Percentiles rank a stretch among this genome's conserved stretches.
These are phyloP conservation scores for Metschnikowia chrysomelidarum DNA, from an alignment of 805 yeast species.

Conservation along the genomic window DNA sequence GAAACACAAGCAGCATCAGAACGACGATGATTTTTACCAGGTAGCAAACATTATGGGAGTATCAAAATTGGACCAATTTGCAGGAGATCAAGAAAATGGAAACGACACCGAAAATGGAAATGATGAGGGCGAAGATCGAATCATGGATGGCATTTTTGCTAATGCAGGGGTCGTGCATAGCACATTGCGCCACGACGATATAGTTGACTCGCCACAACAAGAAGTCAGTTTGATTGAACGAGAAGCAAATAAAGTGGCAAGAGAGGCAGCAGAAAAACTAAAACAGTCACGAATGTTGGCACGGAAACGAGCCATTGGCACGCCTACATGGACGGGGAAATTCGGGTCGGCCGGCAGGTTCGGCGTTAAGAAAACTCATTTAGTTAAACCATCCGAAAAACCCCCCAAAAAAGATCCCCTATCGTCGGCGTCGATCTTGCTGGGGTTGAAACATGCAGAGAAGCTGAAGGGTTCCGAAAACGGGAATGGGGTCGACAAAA, in stretches of 20 bases:
- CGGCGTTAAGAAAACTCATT: conserved; percentile 23
- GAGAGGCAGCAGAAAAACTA: conserved; percentile 53
- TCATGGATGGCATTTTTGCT: conserved; percentile 76
- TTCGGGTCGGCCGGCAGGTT: conserved; percentile 80
- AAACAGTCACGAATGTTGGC: conserved; percentile 59
- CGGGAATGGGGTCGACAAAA: conserved; percentile 7
- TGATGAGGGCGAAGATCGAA: conserved; percentile 50
- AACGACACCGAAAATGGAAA: conserved; percentile 16
- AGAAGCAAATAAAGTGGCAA: conserved; percentile 61
- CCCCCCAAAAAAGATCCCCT: conserved; percentile 11
- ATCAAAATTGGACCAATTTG: conserved; percentile 63
- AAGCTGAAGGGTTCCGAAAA: conserved; percentile 7
- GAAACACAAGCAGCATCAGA: conserved; percentile 35
- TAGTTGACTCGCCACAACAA: conserved; percentile 55
- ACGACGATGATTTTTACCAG: conserved; percentile 64
- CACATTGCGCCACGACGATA: conserved; percentile 74
- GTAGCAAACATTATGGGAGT: conserved; percentile 71
- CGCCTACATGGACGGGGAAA: conserved; percentile 96
- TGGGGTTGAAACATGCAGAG: conserved; percentile 39
- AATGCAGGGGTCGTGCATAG: conserved; percentile 65
- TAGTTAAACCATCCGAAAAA: not conserved
- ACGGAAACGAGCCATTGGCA: conserved; percentile 53
- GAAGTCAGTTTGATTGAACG: conserved; percentile 55
- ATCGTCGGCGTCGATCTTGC: conserved; percentile 51
- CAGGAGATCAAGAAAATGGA: conserved; percentile 47